Evolutionary conservation across 495 filamentous ascomycete species (phyloP), one percentile per base, ranked within the genome.

Genomic region (Neurospora tetrasperma): DNA sequence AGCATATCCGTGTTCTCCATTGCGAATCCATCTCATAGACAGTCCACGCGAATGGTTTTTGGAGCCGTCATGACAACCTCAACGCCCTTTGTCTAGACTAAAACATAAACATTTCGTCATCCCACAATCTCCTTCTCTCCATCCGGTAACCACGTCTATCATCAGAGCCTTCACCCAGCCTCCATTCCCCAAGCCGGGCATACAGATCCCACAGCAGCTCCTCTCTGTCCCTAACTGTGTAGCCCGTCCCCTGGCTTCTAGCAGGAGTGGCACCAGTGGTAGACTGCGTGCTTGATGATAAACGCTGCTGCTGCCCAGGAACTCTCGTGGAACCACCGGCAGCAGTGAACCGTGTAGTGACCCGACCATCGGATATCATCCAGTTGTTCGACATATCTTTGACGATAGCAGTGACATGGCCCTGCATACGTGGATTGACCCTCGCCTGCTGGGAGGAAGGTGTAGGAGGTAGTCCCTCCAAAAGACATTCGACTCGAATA

Each of bases 351-450:
- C 20, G 48, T 59, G 44, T 35, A 75, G 54, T 82, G 5, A 84
- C 81, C 14, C 48, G 69, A 5, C 74, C 76, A 5, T 74, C 76
- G 3, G 78, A 73, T 16, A 79, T 76, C 1, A 79, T 70, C 84
- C 84, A 85, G 68, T 79, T 82, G 48, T 78, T 78, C 7, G 74
- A 59, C n/a, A 84, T 82, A 70, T 84, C 83, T 59, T 73, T 72
- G 31, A 76, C 41, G 44, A 85, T 80, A 40, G 78, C 76, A 35
- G 75, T 82, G 0, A 77, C 78, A 72, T 84, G 83, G 8, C 75
- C 76, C 20, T 77, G 74, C 18, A 82, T 72, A 18, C 78, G 74
- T 4, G 75, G 16, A 40, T 76, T 42, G 12, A 9, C 41, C 38
- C 23, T 43, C 11, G 31, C 42, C 27, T 59, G 48, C 11, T 27